These are phyloP conservation scores for Angophora floribunda DNA, from an alignment of 345 rosid genomes.

Conservation along the genomic window DNA sequence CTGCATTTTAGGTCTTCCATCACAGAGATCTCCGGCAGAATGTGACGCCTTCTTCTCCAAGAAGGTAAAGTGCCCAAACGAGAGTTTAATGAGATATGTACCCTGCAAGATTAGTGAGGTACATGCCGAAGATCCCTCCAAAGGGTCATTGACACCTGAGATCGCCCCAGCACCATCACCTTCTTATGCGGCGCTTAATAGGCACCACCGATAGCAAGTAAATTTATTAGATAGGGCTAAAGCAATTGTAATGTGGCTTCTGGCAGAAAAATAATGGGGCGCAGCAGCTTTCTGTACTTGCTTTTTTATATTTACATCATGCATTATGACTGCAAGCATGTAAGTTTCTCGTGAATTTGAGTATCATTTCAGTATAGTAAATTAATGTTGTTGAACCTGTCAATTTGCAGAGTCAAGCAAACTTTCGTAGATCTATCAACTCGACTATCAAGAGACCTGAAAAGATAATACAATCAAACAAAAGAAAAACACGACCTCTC, in stretches of 20 bases:
- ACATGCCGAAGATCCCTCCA: neutral
- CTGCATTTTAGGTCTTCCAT: slow-evolving; percentile 49
- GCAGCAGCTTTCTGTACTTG: neutral
- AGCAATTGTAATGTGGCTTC: neutral
- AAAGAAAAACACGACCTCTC: neutral
- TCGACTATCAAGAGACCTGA: neutral
- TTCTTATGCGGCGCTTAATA: slow-evolving; percentile 2
- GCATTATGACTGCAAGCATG: neutral
- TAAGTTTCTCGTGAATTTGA: neutral
- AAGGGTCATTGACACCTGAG: neutral
- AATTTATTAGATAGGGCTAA: neutral
- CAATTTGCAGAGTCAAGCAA: neutral
- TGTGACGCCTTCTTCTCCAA: slow-evolving; percentile 27
- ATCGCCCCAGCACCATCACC: slow-evolving; percentile 2
- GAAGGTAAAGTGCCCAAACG: neutral
- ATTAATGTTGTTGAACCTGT: neutral
- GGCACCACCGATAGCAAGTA: neutral
- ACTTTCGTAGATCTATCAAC: neutral
- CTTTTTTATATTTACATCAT: neutral
- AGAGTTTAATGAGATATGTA: slow-evolving; percentile 5
- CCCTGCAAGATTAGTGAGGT: slow-evolving; percentile 17
- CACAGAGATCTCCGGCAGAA: slow-evolving; percentile 15
- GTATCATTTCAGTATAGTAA: neutral
- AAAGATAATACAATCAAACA: neutral
- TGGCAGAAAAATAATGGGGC: neutral